A percentile compares a stretch with the other conserved stretches of the same genome.
Evolutionary conservation across 257 asterid genomes (phyloP).

Genomic region (Schizonepeta tenuifolia): DNA sequence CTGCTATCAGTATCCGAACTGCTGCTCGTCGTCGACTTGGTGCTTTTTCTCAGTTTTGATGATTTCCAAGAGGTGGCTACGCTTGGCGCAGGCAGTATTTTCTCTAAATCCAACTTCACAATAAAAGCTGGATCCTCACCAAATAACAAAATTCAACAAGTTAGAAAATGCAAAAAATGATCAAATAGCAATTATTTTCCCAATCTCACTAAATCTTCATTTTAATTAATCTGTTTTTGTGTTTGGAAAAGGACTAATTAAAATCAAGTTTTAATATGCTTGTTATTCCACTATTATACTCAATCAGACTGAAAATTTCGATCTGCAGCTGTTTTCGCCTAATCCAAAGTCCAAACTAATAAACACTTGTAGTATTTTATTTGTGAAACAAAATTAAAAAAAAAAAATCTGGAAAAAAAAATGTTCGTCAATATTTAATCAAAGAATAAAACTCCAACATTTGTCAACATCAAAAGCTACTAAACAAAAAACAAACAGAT

Average conservation of each 20-base stretch:
- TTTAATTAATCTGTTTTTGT: too few relatives aligned
- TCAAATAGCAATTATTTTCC: neutral
- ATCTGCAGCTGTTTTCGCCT: too few relatives aligned
- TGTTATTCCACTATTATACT: neutral
- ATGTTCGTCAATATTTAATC: neutral
- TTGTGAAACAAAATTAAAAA: too few relatives aligned
- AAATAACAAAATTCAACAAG: constrained; percentile 1
- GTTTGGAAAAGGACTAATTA: neutral
- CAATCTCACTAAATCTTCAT: neutral
- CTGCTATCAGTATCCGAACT: constrained; percentile 32
- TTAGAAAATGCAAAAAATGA: neutral
- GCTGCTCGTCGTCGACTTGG: constrained; percentile 29
- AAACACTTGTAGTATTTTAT: too few relatives aligned
- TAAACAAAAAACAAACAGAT: neutral
- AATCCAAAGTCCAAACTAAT: too few relatives aligned
- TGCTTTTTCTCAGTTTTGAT: constrained; percentile 27
- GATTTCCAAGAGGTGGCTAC: constrained; percentile 27
- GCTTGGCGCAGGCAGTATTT: constrained; percentile 37
- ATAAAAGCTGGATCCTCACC: constrained; percentile 48
- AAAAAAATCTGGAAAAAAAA: too few relatives aligned
- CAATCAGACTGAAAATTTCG: too few relatives aligned
- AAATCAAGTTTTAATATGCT: too few relatives aligned
- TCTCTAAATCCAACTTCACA: constrained; percentile 55
- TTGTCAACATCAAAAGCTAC: neutral
- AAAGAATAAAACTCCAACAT: neutral